Percentiles rank a stretch among this genome's conserved stretches.
Conservation (phyloP, 768 basidiomycete species). For the Brasilioporus rufonigricans region DNA sequence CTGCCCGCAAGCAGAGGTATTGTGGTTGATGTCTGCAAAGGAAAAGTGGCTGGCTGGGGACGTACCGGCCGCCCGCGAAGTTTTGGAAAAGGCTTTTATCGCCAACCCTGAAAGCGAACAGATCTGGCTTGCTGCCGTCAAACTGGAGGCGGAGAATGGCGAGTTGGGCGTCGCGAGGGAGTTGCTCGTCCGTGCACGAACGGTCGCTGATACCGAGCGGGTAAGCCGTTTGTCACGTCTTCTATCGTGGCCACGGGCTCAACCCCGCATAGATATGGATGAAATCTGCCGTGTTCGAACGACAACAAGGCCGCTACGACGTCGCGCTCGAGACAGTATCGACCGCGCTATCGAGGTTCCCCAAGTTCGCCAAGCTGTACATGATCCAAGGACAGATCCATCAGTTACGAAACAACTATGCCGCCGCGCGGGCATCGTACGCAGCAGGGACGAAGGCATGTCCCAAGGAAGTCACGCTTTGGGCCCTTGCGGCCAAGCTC, state of each 20-base stretch:
- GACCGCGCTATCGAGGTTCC: slow-evolving; percentile 78
- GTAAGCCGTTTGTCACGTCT: no score
- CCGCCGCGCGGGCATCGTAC: slow-evolving; percentile 75
- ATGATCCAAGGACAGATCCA: slow-evolving; percentile 97
- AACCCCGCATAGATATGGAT: slow-evolving; percentile 81
- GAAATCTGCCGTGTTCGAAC: slow-evolving; percentile 95
- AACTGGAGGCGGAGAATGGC: slow-evolving; percentile 94
- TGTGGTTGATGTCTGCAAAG: slow-evolving; percentile 98
- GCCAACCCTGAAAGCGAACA: slow-evolving; percentile 96
- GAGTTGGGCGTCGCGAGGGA: slow-evolving; percentile 84
- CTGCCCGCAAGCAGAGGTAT: slow-evolving; percentile 92
- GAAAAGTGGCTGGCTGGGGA: slow-evolving; percentile 93
- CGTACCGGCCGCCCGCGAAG: slow-evolving; percentile 85
- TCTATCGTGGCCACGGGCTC: background rate
- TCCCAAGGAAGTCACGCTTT: slow-evolving; percentile 80
- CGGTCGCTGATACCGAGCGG: slow-evolving; percentile 88
- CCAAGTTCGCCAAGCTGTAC: slow-evolving; percentile 88
- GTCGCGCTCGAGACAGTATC: slow-evolving; percentile 74
- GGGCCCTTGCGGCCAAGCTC: slow-evolving; percentile 85
- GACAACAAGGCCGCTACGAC: slow-evolving; percentile 76
- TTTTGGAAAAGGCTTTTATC: slow-evolving; percentile 86
- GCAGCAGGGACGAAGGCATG: slow-evolving; percentile 83
- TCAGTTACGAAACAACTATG: slow-evolving; percentile 54
- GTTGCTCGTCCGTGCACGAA: slow-evolving; percentile 83
- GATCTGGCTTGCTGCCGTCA: slow-evolving; percentile 97